Percentiles rank a stretch among this genome's conserved stretches.
phyloP scores from a whole-genome alignment of 1,139 yeast genomes.

The Taphrina wiesneri region DNA sequence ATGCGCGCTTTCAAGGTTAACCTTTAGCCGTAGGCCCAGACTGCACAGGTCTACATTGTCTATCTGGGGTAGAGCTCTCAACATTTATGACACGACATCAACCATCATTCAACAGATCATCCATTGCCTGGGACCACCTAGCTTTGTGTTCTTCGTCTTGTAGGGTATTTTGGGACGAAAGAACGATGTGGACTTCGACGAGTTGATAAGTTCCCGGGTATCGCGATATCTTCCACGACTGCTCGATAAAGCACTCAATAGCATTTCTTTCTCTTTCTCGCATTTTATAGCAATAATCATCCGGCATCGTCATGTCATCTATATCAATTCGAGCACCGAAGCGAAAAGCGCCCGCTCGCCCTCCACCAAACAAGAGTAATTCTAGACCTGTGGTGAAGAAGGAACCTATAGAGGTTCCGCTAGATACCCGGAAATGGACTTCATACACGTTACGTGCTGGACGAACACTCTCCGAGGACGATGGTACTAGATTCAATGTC shows the following conservation, averaged over 20 bases:
- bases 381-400: conserved; percentile 22
- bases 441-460: conserved; percentile 67
- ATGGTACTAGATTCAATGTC: conserved; percentile 75
- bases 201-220: neutral
- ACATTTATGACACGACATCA: neutral
- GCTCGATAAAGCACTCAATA: neutral
- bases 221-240: neutral
- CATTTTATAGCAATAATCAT: conserved; percentile 5
- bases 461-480: conserved; percentile 69
- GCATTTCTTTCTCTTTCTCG: neutral
- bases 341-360: conserved; percentile 12
- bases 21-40: neutral
- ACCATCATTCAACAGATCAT: neutral
- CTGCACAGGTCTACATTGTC: neutral
- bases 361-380: neutral
- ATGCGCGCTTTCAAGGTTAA: too few relatives aligned
- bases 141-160: too few relatives aligned
- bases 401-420: conserved; percentile 25
- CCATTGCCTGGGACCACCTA: too few relatives aligned
- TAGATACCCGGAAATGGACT: conserved; percentile 46
- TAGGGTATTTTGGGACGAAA: neutral
- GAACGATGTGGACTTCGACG: neutral
- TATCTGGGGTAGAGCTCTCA: neutral
- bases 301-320: conserved; percentile 16
- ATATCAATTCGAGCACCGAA: conserved; percentile 32